Conservation (phyloP, 2,329 filamentous ascomycete genomes). For the Exophiala sp. region DNA sequence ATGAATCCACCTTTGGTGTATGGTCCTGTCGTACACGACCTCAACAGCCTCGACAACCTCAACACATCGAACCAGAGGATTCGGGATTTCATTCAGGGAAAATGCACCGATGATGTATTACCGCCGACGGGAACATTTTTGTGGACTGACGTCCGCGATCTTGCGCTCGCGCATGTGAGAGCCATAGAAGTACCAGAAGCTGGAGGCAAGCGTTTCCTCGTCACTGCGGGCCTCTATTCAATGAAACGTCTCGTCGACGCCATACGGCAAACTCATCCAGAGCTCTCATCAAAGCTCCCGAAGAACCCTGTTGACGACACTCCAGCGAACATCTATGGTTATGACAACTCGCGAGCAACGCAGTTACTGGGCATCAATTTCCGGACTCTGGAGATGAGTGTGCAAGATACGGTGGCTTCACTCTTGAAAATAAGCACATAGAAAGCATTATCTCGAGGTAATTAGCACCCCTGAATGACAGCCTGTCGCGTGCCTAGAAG, state of each 20-base stretch:
- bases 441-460: too few species aligned
- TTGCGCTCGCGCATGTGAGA: slow-evolving; percentile 32
- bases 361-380: slow-evolving; percentile 7
- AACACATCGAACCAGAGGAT: slow-evolving; percentile 47
- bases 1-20: slow-evolving; percentile 62
- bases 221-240: slow-evolving; percentile 2
- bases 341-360: slow-evolving; percentile 1
- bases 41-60: slow-evolving; percentile 59
- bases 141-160: slow-evolving; percentile 54
- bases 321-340: slow-evolving; percentile 4
- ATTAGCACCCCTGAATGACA: too few species aligned
- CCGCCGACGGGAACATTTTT: slow-evolving; percentile 51
- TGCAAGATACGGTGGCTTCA: slow-evolving; percentile 4
- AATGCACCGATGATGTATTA: neutral
- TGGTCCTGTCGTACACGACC: slow-evolving; percentile 61
- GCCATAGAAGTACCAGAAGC: slow-evolving; percentile 13
- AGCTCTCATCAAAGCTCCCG: slow-evolving; percentile 6
- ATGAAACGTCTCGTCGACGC: slow-evolving; percentile 7
- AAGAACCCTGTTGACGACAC: neutral
- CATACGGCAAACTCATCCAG: slow-evolving; percentile 7
- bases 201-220: slow-evolving; percentile 14
- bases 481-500: too few species aligned
- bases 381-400: slow-evolving; percentile 2
- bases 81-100: neutral
- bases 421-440: neutral